Evolutionary conservation across 306 rosid species (phyloP).

Genomic region (Lupinus albus): DNA sequence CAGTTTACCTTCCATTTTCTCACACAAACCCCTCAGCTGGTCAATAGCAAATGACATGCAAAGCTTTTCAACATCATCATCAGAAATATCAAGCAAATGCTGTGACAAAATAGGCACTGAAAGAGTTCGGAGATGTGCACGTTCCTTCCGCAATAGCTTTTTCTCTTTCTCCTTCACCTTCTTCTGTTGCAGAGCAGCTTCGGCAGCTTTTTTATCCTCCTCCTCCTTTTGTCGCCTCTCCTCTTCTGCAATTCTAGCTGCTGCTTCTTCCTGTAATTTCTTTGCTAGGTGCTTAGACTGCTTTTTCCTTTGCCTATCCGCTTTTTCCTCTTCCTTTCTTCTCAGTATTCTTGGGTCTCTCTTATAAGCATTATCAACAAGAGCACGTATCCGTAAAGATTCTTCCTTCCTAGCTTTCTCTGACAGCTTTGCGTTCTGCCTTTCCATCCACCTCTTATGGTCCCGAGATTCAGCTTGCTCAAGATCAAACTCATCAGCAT

Average conservation of each 20-base stretch:
- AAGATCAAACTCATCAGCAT: conserved; percentile 89
- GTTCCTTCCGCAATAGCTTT: conserved; percentile 91
- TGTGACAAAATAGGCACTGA: conserved; percentile 60
- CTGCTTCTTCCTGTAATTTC: conserved; percentile 91
- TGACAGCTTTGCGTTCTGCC: conserved; percentile 87
- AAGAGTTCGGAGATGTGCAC: conserved; percentile 75
- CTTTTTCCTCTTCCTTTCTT: conserved; percentile 86
- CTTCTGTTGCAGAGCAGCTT: conserved; percentile 74
- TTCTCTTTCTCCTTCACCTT: conserved; percentile 92
- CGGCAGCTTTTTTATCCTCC: conserved; percentile 80
- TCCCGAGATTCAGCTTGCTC: conserved; percentile 99
- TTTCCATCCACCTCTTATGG: conserved; percentile 98
- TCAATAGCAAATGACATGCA: conserved; percentile 68
- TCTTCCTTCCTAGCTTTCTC: conserved; percentile 99
- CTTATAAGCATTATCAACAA: conserved; percentile 91
- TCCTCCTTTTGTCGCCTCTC: conserved; percentile 73
- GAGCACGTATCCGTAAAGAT: conserved; percentile 73
- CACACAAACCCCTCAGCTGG: conserved; percentile 68
- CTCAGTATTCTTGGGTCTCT: conserved; percentile 86
- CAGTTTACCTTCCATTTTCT: conserved; percentile 68
- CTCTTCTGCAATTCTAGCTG: conserved; percentile 81
- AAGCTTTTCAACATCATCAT: conserved; percentile 77
- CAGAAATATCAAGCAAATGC: conserved; percentile 56
- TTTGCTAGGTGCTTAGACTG: conserved; percentile 81
- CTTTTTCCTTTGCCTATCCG: conserved; percentile 89